Evolutionary conservation across 164 flowering plant genomes (phyloP).

Genomic region (Platanus orientalis): DNA sequence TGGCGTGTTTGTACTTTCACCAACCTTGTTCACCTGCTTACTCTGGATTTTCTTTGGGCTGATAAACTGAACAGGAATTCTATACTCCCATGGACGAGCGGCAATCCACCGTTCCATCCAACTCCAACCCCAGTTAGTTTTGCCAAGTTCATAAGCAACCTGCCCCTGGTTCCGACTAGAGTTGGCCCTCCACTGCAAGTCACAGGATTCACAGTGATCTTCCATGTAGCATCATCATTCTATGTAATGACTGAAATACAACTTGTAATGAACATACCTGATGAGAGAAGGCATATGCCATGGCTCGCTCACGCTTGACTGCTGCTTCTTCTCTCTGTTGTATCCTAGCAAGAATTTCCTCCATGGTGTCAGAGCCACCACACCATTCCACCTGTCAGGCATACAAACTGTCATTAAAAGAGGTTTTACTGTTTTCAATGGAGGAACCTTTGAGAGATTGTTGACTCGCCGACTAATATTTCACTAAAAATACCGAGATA

Average conservation of each 20-base stretch:
- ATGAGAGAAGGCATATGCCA: constrained; percentile 97
- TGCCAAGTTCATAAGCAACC: constrained; percentile 44
- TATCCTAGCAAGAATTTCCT: constrained; percentile 66
- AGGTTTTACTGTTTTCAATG: background rate
- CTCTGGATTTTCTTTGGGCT: constrained; percentile 43
- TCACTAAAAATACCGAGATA: too few species aligned
- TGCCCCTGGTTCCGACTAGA: constrained; percentile 37
- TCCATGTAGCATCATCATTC: background rate
- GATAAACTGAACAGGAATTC: constrained; percentile 30
- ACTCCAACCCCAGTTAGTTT: constrained; percentile 86
- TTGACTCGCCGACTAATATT: too few species aligned
- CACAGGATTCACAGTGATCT: constrained; percentile 9
- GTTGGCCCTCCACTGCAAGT: constrained; percentile 70
- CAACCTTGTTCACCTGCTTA: constrained; percentile 26
- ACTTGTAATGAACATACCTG: constrained; percentile 45
- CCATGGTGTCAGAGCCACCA: constrained; percentile 77
- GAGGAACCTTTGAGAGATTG: too few species aligned
- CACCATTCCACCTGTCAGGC: constrained; percentile 81
- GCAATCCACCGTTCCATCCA: constrained; percentile 97
- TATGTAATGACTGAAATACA: background rate
- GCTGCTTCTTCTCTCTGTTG: constrained; percentile 92
- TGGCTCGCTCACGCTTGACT: constrained; percentile 82
- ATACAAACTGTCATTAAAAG: constrained; percentile 5
- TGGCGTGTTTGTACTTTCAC: constrained; percentile 16
- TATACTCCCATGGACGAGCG: constrained; percentile 90